Conservation (phyloP, 345 rosid species). For the Populus euphratica region DNA sequence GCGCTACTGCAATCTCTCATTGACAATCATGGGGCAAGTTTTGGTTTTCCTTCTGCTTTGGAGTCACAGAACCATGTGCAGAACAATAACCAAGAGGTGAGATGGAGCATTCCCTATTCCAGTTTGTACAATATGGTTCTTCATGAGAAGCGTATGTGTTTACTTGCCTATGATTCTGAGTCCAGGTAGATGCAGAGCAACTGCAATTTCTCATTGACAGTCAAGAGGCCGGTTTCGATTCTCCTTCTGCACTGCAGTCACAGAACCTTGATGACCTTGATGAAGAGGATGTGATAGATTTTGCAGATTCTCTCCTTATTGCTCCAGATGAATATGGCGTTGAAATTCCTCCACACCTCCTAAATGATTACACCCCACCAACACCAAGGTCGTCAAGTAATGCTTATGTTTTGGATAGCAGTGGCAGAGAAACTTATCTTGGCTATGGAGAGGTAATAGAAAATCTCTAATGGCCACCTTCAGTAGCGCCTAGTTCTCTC, state of each 20-base stretch:
- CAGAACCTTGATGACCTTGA: too few species aligned
- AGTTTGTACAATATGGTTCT: not conserved
- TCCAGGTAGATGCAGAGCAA: slow-evolving; percentile 1
- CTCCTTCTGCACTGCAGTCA: not conserved
- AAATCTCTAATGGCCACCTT: not conserved
- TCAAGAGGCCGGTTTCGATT: not conserved
- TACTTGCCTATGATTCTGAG: slow-evolving; percentile 6
- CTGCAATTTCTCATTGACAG: not conserved
- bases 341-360: not conserved
- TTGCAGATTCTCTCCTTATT: slow-evolving; percentile 7
- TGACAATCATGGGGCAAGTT: not conserved
- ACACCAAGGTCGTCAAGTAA: slow-evolving; percentile 1
- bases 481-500: not conserved
- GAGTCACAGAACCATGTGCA: not conserved
- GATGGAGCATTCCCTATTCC: not conserved
- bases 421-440: slow-evolving; percentile 5
- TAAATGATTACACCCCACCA: slow-evolving; percentile 5
- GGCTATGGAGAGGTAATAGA: slow-evolving; percentile 17
- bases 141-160: not conserved
- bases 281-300: not conserved
- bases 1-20: too few species aligned
- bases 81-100: slow-evolving; percentile 3
- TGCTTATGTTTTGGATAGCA: slow-evolving; percentile 5
- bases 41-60: not conserved
- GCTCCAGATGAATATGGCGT: not conserved